Evolutionary conservation across 352 stramenopile genomes (phyloP).

Genomic region (Globisporangium nodosum): DNA sequence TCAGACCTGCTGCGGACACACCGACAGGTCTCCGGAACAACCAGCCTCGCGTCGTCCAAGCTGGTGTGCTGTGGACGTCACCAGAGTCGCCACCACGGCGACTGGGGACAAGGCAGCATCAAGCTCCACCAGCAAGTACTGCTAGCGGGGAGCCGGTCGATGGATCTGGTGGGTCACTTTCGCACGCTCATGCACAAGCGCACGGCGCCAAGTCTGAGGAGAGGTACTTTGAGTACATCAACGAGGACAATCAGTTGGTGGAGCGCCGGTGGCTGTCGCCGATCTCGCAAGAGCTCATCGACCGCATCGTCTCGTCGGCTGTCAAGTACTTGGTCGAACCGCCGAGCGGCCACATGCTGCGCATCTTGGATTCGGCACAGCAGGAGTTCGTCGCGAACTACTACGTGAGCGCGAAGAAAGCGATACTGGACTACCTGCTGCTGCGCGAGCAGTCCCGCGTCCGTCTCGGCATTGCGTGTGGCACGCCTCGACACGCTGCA

Average conservation of each 20-base stretch:
- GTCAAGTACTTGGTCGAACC: slow-evolving; percentile 41
- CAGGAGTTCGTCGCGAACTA: slow-evolving; percentile 57
- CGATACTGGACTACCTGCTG: slow-evolving; percentile 70
- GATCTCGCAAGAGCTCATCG: slow-evolving; percentile 24
- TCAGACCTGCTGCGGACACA: not conserved
- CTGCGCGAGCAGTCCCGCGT: slow-evolving; percentile 30
- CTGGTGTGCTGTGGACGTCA: not conserved
- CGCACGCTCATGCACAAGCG: not conserved
- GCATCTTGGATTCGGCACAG: slow-evolving; percentile 30
- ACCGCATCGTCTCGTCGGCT: slow-evolving; percentile 38
- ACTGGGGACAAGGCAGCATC: not conserved
- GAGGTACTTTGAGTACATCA: slow-evolving; percentile 57
- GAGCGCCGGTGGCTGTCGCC: slow-evolving; percentile 35
- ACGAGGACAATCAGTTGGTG: slow-evolving; percentile 26
- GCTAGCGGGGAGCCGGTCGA: not conserved
- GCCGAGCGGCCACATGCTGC: slow-evolving; percentile 31
- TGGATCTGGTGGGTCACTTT: not conserved
- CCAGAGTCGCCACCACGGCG: not conserved
- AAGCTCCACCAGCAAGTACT: not conserved
- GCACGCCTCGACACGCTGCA: slow-evolving; percentile 33
- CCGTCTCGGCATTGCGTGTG: slow-evolving; percentile 42
- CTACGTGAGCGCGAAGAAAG: slow-evolving; percentile 63
- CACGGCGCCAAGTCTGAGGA: slow-evolving; percentile 26
- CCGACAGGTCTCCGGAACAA: not conserved
- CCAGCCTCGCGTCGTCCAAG: not conserved